Conservation (phyloP, 768 basidiomycete species). For the Sutorius australiensis region DNA sequence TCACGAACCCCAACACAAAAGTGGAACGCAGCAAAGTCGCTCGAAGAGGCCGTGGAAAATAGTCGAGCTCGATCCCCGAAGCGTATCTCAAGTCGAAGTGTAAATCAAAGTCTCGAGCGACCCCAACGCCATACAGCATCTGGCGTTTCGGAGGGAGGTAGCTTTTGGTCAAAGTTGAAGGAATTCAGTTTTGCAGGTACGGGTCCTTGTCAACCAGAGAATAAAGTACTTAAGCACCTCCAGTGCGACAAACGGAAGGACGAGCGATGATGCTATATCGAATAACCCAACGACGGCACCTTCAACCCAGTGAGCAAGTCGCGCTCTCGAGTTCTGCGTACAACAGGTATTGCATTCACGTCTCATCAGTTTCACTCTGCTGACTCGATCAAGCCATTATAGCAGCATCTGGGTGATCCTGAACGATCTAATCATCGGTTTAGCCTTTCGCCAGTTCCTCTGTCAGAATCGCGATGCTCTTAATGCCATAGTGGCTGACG, state of each 20-base stretch:
- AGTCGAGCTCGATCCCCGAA: constrained; percentile 1
- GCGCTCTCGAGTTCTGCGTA: constrained; percentile 51
- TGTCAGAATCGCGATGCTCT: constrained; percentile 58
- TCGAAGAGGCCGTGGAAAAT: constrained; percentile 28
- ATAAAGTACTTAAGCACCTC: background rate
- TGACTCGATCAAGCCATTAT: constrained; percentile 60
- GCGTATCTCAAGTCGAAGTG: background rate
- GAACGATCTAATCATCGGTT: constrained; percentile 87
- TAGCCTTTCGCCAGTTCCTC: constrained; percentile 66
- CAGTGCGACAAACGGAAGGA: constrained; percentile 61
- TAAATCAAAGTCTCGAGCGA: constrained; percentile 8
- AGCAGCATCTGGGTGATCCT: constrained; percentile 88
- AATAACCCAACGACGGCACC: constrained; percentile 35
- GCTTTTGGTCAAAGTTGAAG: constrained; percentile 13
- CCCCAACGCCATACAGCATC: background rate
- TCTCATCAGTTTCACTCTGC: background rate
- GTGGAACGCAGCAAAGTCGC: constrained; percentile 44
- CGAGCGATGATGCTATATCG: constrained; percentile 46
- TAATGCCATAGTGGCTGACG: constrained; percentile 34
- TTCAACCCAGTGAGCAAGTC: constrained; percentile 34
- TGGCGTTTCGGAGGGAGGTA: background rate
- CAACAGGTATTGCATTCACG: constrained; percentile 49
- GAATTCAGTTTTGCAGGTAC: constrained; percentile 26
- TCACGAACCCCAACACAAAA: constrained; percentile 14
- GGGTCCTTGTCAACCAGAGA: background rate